Percentiles rank a stretch among this genome's conserved stretches.
phyloP scores from a whole-genome alignment of 345 rosid genomes.

The Citrus inodora region DNA sequence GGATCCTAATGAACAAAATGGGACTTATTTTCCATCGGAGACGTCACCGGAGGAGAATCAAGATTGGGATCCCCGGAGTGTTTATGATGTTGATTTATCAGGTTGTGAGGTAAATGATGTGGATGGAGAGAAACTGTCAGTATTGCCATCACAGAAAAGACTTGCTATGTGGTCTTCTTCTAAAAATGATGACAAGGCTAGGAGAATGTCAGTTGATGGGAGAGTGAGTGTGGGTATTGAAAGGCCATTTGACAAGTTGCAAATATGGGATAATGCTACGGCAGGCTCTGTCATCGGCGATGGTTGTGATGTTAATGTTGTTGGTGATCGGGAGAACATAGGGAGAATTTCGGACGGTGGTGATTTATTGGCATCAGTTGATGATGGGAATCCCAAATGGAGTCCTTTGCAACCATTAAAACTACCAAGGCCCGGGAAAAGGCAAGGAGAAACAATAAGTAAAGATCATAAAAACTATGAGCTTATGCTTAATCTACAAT shows the following conservation, averaged over 20 bases:
- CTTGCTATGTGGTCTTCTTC: slow-evolving; percentile 75
- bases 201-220: slow-evolving; percentile 79
- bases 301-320: no score
- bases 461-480: slow-evolving; percentile 93
- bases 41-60: slow-evolving; percentile 26
- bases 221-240: slow-evolving; percentile 79
- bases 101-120: slow-evolving; percentile 39
- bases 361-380: slow-evolving; percentile 43
- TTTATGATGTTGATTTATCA: slow-evolving; percentile 38
- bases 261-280: slow-evolving; percentile 52
- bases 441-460: slow-evolving; percentile 82
- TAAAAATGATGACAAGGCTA: slow-evolving; percentile 51
- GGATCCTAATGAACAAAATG: slow-evolving; percentile 71
- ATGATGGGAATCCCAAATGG: slow-evolving; percentile 33
- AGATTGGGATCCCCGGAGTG: slow-evolving; percentile 71
- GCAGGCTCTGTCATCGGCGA: neutral
- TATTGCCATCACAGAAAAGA: slow-evolving; percentile 85
- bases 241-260: slow-evolving; percentile 64
- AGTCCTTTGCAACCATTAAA: slow-evolving; percentile 43
- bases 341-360: slow-evolving; percentile 22
- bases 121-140: slow-evolving; percentile 59
- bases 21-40: slow-evolving; percentile 64
- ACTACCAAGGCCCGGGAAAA: slow-evolving; percentile 60
- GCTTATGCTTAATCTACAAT: slow-evolving; percentile 89
- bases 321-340: neutral